Evolutionary conservation across 257 asterid species (phyloP).

Genomic region (Penstemon eatonii): DNA sequence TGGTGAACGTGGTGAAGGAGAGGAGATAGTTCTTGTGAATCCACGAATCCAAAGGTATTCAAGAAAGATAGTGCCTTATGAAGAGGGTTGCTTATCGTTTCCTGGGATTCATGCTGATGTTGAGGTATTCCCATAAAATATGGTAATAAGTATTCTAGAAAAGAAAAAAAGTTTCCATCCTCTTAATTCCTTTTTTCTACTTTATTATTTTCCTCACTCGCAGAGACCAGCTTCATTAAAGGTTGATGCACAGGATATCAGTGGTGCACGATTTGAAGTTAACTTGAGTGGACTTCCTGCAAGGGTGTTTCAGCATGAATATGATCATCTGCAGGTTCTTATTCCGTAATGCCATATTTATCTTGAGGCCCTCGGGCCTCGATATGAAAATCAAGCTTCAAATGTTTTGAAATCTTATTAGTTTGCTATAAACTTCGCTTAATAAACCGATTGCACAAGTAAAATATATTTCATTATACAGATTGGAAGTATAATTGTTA

Average conservation of each 20-base stretch:
- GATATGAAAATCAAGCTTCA: background rate
- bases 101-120: slow-evolving; percentile 80
- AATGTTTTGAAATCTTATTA: background rate
- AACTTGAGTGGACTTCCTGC: slow-evolving; percentile 78
- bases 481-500: background rate
- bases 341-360: slow-evolving; percentile 7
- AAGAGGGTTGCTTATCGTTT: slow-evolving; percentile 96
- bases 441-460: background rate
- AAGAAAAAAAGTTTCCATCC: too few relatives aligned
- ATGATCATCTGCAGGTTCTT: slow-evolving; percentile 80
- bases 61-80: slow-evolving; percentile 55
- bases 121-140: slow-evolving; percentile 39
- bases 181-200: too few relatives aligned
- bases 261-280: slow-evolving; percentile 64
- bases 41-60: slow-evolving; percentile 71
- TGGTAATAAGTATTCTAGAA: background rate
- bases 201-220: background rate
- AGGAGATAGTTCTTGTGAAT: slow-evolving; percentile 87
- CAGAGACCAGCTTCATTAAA: slow-evolving; percentile 89
- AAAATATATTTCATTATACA: background rate
- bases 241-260: slow-evolving; percentile 79
- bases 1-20: slow-evolving; percentile 85
- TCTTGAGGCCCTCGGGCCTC: background rate
- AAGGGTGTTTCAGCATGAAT: slow-evolving; percentile 92
- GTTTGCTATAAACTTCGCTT: slow-evolving; percentile 9